Base-by-base conservation (phyloP, 768 basidiomycete genomes). In the Termitomyces sp. region DNA sequence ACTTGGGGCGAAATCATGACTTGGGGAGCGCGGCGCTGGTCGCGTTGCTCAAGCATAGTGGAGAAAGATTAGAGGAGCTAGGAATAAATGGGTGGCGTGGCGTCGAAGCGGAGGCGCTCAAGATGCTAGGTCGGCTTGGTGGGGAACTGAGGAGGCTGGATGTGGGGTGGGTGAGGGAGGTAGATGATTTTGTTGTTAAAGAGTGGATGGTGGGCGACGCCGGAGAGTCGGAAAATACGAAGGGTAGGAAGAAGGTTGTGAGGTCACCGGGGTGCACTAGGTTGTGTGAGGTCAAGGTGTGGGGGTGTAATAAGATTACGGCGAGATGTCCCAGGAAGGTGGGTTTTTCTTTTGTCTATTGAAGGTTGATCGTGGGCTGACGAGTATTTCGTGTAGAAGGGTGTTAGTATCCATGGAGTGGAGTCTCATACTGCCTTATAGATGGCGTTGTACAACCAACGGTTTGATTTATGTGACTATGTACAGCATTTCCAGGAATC, bases 131-230 rank as follows among this genome's bases (percentile, higher is more conserved):
- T 37, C 10, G 76, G 71, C 55, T 64, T 14, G 72, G 68, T 16
- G 66, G 62, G 3, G 72, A 78, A 36, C 60, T 96, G 67, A 72
- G 68, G 64, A 79, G 74, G 67, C 60, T 98, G 40, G 91, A 98
- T 66, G 71, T 95, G 2, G 89, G 95, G 1, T 98, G 89, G 83
- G 94, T 94, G 64, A 76, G 95, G 48, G 80, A 82, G 22, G 79
- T 91, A 40, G 88, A 95, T 58, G 89, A 98, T 71, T 95, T 89
- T 66, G 78, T 89, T 3, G 73, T 98, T 61, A 88, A 91, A 70
- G 81, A 75, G 14, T 73, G 94, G 63, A 65, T 94, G 62, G 77
- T 78, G 44, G 75, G 75, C 2, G 58, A 64, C 5, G 72, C n/a
- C 20, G n/a, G 55, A 56, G 51, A 37, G 33, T n/a, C 22, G 3